Conservation (phyloP, 2,329 filamentous ascomycete genomes). For the Aaosphaeria pasadenensis region DNA sequence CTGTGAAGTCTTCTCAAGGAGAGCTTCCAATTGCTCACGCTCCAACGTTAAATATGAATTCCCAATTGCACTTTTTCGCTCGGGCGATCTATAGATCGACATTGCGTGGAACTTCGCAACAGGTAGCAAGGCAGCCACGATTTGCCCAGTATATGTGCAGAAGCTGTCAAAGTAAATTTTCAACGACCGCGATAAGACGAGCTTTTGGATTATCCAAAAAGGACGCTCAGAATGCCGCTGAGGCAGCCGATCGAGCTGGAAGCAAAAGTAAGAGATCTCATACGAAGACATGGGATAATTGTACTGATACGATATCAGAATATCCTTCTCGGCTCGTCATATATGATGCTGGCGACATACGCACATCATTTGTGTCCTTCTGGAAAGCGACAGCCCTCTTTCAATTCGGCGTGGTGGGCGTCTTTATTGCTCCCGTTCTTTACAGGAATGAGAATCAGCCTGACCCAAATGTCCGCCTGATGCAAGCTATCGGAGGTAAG, state of each 20-base stretch:
- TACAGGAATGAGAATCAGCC: constrained; percentile 34
- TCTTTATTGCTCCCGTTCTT: constrained; percentile 29
- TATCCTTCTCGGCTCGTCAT: constrained; percentile 30
- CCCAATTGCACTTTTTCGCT: constrained; percentile 17
- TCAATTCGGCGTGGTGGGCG: constrained; percentile 29
- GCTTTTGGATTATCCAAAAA: constrained; percentile 11
- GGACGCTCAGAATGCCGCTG: neutral
- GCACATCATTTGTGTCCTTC: constrained; percentile 33
- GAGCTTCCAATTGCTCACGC: no score
- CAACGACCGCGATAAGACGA: constrained; percentile 20
- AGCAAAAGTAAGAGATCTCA: constrained; percentile 12
- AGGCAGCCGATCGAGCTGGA: neutral
- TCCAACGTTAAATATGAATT: constrained; percentile 22
- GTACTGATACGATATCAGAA: constrained; percentile 6
- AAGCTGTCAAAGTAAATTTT: constrained; percentile 29
- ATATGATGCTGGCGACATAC: constrained; percentile 36
- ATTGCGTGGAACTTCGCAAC: constrained; percentile 3
- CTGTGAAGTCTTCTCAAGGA: no score
- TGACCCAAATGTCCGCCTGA: constrained; percentile 21
- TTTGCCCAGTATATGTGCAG: constrained; percentile 20
- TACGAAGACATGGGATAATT: neutral
- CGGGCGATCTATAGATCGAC: constrained; percentile 16
- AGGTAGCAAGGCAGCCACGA: constrained; percentile 2
- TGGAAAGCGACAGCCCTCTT: constrained; percentile 36
- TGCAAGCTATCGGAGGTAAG: constrained; percentile 29